Evolutionary conservation across 805 yeast species (phyloP).

Genomic region (Scheffersomyces stipitis): DNA sequence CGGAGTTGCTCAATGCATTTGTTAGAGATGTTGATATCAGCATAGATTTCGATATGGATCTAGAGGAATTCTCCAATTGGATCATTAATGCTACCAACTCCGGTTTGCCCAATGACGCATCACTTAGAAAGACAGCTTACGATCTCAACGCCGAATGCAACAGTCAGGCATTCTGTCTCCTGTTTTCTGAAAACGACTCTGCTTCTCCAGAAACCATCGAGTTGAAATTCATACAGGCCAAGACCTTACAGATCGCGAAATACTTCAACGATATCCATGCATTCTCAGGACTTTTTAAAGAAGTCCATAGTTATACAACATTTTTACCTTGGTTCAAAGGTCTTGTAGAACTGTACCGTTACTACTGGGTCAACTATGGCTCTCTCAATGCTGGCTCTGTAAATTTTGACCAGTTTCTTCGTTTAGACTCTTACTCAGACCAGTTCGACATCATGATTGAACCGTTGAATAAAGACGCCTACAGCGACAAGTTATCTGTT

Average conservation of each 20-base stretch:
- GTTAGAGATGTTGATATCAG: not conserved
- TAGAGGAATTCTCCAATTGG: not conserved
- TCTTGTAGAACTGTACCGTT: conserved; percentile 24
- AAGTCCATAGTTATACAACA: conserved; percentile 10
- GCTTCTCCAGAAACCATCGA: not conserved
- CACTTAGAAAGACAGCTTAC: not conserved
- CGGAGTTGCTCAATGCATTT: not conserved
- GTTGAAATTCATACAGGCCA: conserved; percentile 6
- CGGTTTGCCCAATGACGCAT: not conserved
- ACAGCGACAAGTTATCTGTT: conserved; percentile 13
- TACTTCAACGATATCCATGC: conserved; percentile 17
- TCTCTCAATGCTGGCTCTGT: conserved; percentile 4
- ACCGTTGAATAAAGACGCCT: conserved; percentile 18
- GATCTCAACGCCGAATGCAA: not conserved
- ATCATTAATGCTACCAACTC: not conserved
- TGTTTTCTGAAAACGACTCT: too few relatives aligned
- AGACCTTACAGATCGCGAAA: conserved; percentile 5
- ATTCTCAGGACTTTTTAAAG: conserved; percentile 13
- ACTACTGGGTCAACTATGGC: conserved; percentile 29
- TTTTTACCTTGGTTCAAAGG: conserved; percentile 30
- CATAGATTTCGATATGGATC: not conserved
- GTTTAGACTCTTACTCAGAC: conserved; percentile 9
- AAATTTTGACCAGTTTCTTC: conserved; percentile 14
- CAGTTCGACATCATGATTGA: conserved; percentile 21
- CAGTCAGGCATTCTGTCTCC: not conserved